Evolutionary conservation across 257 asterid genomes (phyloP).

Genomic region (Buddleja alternifolia): DNA sequence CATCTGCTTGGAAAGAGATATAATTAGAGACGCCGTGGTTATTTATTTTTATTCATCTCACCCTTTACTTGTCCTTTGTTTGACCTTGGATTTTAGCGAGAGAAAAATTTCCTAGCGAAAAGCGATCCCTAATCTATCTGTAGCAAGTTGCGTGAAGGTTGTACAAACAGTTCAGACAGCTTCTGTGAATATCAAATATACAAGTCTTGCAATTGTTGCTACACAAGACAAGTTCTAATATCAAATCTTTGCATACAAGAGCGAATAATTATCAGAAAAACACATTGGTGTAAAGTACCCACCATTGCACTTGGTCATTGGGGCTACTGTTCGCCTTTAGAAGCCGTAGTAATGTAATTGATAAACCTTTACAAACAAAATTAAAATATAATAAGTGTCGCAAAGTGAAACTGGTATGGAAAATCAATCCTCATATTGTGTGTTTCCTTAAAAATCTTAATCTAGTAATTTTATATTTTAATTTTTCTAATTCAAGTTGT

Average conservation of each 20-base stretch:
- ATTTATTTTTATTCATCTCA: background rate
- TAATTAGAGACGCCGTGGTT: too few relatives aligned
- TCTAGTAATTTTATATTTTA: too few relatives aligned
- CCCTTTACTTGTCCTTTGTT: background rate
- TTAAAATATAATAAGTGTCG: too few relatives aligned
- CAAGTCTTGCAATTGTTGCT: constrained; percentile 52
- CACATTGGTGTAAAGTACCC: background rate
- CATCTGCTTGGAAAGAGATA: too few relatives aligned
- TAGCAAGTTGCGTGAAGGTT: constrained; percentile 51
- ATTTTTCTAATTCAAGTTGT: too few relatives aligned
- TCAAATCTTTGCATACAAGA: constrained; percentile 1
- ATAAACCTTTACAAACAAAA: background rate
- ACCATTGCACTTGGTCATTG: constrained; percentile 1
- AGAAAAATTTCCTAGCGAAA: too few relatives aligned
- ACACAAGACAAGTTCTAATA: constrained; percentile 19
- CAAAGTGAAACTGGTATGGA: too few relatives aligned
- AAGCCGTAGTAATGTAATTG: background rate
- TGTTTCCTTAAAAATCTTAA: too few relatives aligned
- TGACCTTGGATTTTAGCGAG: too few relatives aligned
- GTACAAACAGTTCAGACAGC: constrained; percentile 43
- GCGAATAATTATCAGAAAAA: background rate
- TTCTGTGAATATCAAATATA: constrained; percentile 47
- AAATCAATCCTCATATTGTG: too few relatives aligned
- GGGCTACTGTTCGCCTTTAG: background rate
- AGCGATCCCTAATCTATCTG: constrained; percentile 44